A percentile compares a stretch with the other conserved stretches of the same genome.
These are phyloP conservation scores for Candida anglica DNA, from an alignment of 805 yeast species.

Conservation along the genomic window DNA sequence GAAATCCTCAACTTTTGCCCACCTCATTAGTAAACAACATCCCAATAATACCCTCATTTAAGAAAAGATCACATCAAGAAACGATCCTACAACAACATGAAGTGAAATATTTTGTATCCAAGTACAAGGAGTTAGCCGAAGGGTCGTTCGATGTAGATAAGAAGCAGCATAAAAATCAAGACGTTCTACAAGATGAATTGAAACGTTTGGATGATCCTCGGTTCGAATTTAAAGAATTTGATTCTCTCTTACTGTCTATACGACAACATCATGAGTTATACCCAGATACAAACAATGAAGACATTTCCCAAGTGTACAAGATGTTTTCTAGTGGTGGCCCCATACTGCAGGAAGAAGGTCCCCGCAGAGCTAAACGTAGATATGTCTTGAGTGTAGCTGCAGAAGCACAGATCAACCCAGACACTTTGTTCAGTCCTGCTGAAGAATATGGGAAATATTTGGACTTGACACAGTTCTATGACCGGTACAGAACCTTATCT, in stretches of 20 bases:
- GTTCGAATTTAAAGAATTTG: constrained; percentile 11
- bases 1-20: constrained; percentile 55
- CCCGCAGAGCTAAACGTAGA: constrained; percentile 23
- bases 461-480: constrained; percentile 45
- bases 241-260: constrained; percentile 6
- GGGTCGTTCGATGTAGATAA: too few relatives aligned
- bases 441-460: constrained; percentile 65
- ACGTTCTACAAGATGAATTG: constrained; percentile 8
- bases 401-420: constrained; percentile 41
- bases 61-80: constrained; percentile 46
- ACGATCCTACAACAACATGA: constrained; percentile 66
- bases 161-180: constrained; percentile 1
- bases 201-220: constrained; percentile 11
- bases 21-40: constrained; percentile 6
- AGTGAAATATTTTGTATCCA: constrained; percentile 45
- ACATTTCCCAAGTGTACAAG: constrained; percentile 12
- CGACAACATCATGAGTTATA: constrained; percentile 5
- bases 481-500: constrained; percentile 8
- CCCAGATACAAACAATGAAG: constrained; percentile 6
- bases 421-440: constrained; percentile 48
- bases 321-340: constrained; percentile 20
- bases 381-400: constrained; percentile 49
- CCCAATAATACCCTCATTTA: constrained; percentile 10
- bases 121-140: constrained; percentile 29
- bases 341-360: constrained; percentile 14